Evolutionary conservation across 1,284 basidiomycete species (phyloP).

Genomic region (Phylloboletellus chloephorus): DNA sequence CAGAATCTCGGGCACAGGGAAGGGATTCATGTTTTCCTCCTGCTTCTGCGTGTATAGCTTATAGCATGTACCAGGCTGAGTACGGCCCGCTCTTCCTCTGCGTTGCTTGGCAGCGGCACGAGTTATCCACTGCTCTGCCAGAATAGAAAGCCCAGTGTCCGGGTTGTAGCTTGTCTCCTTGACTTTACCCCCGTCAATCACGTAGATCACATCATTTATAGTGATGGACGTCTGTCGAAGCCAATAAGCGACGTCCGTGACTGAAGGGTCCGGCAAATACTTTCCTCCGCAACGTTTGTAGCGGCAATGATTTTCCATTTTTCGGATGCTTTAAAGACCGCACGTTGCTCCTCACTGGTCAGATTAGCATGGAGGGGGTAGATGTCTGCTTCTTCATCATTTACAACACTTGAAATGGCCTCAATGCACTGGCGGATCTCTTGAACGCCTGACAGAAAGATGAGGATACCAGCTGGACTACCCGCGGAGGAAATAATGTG

Average conservation of each 20-base stretch:
- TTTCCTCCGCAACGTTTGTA: conserved; percentile 84
- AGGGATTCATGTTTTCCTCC: conserved; percentile 64
- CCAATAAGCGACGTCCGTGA: conserved; percentile 3
- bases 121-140: conserved; percentile 79
- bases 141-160: conserved; percentile 66
- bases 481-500: conserved; percentile 58
- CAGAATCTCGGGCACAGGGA: conserved; percentile 84
- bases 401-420: conserved; percentile 43
- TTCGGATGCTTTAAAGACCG: conserved; percentile 63
- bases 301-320: conserved; percentile 85
- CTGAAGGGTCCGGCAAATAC: conserved; percentile 8
- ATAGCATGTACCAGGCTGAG: conserved; percentile 77
- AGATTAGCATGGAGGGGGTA: conserved; percentile 90
- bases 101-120: conserved; percentile 81
- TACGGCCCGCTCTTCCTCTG: conserved; percentile 87
- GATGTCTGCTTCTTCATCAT: conserved; percentile 48
- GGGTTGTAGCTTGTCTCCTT: conserved; percentile 87
- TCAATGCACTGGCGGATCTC: conserved; percentile 83
- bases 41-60: conserved; percentile 81
- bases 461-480: conserved; percentile 62
- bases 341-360: conserved; percentile 78
- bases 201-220: conserved; percentile 85
- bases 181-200: conserved; percentile 83
- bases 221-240: conserved; percentile 80
- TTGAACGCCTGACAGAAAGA: conserved; percentile 87